Evolutionary conservation across 176 grass and related monocot species (phyloP).

Genomic region (Triticum urartu): DNA sequence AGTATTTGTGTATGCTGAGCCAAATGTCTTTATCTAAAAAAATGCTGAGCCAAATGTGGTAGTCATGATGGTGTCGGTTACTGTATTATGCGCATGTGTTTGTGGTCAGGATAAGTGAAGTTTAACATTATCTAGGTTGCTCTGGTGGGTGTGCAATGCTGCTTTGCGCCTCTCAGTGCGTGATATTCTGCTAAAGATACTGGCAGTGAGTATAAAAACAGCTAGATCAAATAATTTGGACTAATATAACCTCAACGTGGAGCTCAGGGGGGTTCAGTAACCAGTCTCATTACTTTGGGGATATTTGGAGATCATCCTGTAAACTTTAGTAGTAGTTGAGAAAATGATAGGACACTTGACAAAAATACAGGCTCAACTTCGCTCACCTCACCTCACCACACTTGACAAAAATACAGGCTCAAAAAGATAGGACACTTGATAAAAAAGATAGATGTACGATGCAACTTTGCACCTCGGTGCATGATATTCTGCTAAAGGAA

Average conservation of each 20-base stretch:
- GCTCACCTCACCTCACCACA: too few species aligned
- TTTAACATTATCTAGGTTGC: not conserved
- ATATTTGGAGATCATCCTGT: not conserved
- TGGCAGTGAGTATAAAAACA: not conserved
- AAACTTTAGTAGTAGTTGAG: not conserved
- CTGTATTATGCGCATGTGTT: not conserved
- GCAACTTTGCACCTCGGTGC: not conserved
- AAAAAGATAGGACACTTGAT: too few species aligned
- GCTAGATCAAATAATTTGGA: not conserved
- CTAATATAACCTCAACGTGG: not conserved
- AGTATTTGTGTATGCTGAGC: not conserved
- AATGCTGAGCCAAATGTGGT: not conserved
- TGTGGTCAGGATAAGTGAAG: not conserved
- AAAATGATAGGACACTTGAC: too few species aligned
- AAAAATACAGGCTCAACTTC: too few species aligned
- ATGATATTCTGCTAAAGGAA: conserved; percentile 3
- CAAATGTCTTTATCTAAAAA: not conserved
- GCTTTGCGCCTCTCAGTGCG: not conserved
- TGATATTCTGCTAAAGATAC: not conserved
- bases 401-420: too few species aligned
- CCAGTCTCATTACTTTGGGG: not conserved
- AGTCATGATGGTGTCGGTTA: not conserved
- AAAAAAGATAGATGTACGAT: not conserved
- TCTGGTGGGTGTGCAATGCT: not conserved
- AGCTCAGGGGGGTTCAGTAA: not conserved